phyloP scores from a whole-genome alignment of 106 monocot genomes.

The Ottelia alismoides region DNA sequence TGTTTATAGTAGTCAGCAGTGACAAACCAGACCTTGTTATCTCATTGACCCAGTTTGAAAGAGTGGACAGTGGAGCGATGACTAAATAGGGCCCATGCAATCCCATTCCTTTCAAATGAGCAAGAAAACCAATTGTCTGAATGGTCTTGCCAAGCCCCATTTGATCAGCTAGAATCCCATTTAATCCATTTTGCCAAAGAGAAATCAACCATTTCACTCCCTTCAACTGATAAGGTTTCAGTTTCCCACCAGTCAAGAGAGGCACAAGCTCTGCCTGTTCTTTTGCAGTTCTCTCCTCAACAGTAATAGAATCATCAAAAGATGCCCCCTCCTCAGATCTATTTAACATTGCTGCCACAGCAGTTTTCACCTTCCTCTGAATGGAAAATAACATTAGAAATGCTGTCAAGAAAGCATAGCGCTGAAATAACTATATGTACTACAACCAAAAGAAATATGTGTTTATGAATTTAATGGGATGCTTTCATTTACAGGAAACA shows the following conservation, averaged over 20 bases:
- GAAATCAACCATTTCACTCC: constrained; percentile 97
- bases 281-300: constrained; percentile 58
- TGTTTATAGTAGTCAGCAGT: too few species aligned
- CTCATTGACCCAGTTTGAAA: constrained; percentile 95
- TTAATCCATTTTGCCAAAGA: constrained; percentile 95
- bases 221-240: constrained; percentile 88
- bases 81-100: constrained; percentile 82
- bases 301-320: constrained; percentile 58
- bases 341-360: constrained; percentile 80
- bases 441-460: background rate
- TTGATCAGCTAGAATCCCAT: constrained; percentile 97
- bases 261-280: constrained; percentile 85
- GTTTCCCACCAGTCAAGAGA: constrained; percentile 82
- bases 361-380: constrained; percentile 72
- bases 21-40: constrained; percentile 37
- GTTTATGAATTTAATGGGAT: too few species aligned
- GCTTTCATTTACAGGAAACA: too few species aligned
- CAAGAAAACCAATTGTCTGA: constrained; percentile 92
- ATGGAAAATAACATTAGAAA: background rate
- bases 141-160: constrained; percentile 99
- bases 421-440: background rate
- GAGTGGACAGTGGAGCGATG: constrained; percentile 93
- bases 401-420: constrained; percentile 1
- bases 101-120: constrained; percentile 91
- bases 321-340: constrained; percentile 46